These are phyloP conservation scores for Taphrina flavorubra DNA, from an alignment of 1,139 yeast genomes.

Conservation along the genomic window DNA sequence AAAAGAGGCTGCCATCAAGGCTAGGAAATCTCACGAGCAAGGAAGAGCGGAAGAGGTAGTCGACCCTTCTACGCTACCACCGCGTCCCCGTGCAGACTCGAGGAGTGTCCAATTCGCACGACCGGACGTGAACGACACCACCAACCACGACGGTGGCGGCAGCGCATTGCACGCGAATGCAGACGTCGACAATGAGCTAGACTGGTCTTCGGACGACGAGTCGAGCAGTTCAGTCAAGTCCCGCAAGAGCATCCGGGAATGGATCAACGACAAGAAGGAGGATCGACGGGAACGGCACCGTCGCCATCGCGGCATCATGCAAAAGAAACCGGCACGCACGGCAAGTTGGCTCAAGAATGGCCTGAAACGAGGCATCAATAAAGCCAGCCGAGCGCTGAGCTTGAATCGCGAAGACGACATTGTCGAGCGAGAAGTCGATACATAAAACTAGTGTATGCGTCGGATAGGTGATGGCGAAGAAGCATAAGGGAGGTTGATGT, in stretches of 20 bases:
- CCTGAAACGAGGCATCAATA: conserved; percentile 20
- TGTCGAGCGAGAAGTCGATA: conserved; percentile 33
- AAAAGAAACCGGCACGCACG: conserved; percentile 35
- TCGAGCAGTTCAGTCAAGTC: not conserved
- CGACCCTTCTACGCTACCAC: not conserved
- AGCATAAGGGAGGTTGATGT: not conserved
- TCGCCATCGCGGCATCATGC: conserved; percentile 39
- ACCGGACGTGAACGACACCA: not conserved
- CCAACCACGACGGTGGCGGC: conserved; percentile 4
- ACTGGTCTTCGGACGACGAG: conserved; percentile 21
- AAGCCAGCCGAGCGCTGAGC: conserved; percentile 29
- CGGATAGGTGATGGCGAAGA: not conserved
- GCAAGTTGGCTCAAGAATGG: conserved; percentile 38
- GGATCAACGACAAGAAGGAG: conserved; percentile 33
- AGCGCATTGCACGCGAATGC: not conserved
- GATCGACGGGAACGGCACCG: conserved; percentile 34
- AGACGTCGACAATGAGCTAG: conserved; percentile 7
- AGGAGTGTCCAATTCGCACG: conserved; percentile 1
- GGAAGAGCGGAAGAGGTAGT: too few species aligned
- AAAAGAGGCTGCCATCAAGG: not conserved
- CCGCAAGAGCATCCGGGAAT: conserved; percentile 17
- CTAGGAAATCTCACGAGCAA: not conserved
- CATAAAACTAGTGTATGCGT: not conserved
- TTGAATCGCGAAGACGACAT: conserved; percentile 35
- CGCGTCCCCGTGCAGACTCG: conserved; percentile 1